Evolutionary conservation across 768 basidiomycete species (phyloP).

Genomic region (Sistotremastrum niveocremeum): DNA sequence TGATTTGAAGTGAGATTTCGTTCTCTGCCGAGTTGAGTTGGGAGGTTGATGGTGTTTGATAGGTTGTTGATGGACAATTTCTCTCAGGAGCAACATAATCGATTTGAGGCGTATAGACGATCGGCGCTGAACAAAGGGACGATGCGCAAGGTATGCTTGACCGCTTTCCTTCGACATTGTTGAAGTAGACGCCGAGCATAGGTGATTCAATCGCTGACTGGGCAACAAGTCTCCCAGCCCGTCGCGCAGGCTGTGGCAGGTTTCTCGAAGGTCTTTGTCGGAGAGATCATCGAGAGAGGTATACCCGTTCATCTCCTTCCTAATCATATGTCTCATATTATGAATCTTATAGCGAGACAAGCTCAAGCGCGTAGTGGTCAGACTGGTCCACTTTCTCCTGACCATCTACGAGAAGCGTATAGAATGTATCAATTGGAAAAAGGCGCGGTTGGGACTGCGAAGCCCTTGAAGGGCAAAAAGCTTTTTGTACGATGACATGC

Average conservation of each 20-base stretch:
- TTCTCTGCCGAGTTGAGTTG: background rate
- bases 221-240: slow-evolving; percentile 74
- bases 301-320: slow-evolving; percentile 5
- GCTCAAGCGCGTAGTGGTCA: slow-evolving; percentile 64
- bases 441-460: slow-evolving; percentile 66
- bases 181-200: slow-evolving; percentile 14
- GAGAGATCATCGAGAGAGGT: slow-evolving; percentile 88
- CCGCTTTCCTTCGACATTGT: background rate
- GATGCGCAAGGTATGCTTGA: slow-evolving; percentile 50
- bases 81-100: slow-evolving; percentile 68
- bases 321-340: background rate
- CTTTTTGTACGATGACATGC: slow-evolving; percentile 49
- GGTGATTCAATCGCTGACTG: slow-evolving; percentile 74
- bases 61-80: slow-evolving; percentile 88
- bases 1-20: slow-evolving; percentile 53
- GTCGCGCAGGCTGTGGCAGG: slow-evolving; percentile 85
- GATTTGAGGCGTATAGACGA: slow-evolving; percentile 79
- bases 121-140: slow-evolving; percentile 75
- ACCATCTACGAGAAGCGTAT: slow-evolving; percentile 85
- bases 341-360: slow-evolving; percentile 41
- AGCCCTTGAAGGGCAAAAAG: slow-evolving; percentile 53
- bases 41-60: background rate
- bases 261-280: slow-evolving; percentile 84
- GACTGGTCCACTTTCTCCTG: slow-evolving; percentile 69
- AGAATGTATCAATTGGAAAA: slow-evolving; percentile 69